phyloP scores from a whole-genome alignment of 163 green algal species.

The Trebouxiophyceae sp. region DNA sequence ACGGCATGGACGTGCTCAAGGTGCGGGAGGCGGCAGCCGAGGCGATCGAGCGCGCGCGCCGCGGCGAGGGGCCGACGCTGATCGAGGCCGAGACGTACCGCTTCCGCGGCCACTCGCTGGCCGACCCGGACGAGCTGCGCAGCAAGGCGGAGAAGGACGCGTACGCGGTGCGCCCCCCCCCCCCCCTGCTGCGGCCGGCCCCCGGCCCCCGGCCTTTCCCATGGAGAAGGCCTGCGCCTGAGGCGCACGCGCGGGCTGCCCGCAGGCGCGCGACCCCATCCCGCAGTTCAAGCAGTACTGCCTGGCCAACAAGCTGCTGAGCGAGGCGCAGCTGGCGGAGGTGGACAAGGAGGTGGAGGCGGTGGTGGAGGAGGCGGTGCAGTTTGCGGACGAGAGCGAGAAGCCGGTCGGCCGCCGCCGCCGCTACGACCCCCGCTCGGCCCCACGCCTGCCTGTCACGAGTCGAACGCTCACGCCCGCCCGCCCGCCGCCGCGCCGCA shows the following conservation, averaged over 20 bases:
- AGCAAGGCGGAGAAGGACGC: slow-evolving; percentile 91
- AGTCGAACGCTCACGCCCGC: too few relatives aligned
- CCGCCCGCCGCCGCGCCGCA: too few relatives aligned
- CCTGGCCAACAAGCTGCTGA: slow-evolving; percentile 67
- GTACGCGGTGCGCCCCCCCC: slow-evolving; percentile 51
- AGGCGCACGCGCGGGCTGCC: too few relatives aligned
- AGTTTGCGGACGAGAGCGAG: slow-evolving; percentile 89
- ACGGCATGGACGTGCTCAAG: slow-evolving; percentile 99
- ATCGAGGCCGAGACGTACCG: slow-evolving; percentile 98
- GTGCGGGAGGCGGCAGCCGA: slow-evolving; percentile 79
- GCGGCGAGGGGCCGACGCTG: slow-evolving; percentile 90
- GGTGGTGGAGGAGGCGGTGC: slow-evolving; percentile 85
- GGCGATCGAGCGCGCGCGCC: slow-evolving; percentile 79
- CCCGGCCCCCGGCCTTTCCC: too few relatives aligned
- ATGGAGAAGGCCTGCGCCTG: too few relatives aligned
- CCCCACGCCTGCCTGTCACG: too few relatives aligned
- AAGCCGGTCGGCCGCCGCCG: slow-evolving; percentile 54
- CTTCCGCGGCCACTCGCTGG: slow-evolving; percentile 95
- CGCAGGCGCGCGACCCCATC: slow-evolving; percentile 85
- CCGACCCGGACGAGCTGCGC: slow-evolving; percentile 95
- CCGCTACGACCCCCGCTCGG: too few relatives aligned
- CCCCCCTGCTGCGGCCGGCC: too few relatives aligned
- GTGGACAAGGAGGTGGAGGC: slow-evolving; percentile 56
- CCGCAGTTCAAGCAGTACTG: slow-evolving; percentile 71
- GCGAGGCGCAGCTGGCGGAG: slow-evolving; percentile 68